phyloP scores from a whole-genome alignment of 2,329 filamentous ascomycete genomes.

The Spiromastix sp. region DNA sequence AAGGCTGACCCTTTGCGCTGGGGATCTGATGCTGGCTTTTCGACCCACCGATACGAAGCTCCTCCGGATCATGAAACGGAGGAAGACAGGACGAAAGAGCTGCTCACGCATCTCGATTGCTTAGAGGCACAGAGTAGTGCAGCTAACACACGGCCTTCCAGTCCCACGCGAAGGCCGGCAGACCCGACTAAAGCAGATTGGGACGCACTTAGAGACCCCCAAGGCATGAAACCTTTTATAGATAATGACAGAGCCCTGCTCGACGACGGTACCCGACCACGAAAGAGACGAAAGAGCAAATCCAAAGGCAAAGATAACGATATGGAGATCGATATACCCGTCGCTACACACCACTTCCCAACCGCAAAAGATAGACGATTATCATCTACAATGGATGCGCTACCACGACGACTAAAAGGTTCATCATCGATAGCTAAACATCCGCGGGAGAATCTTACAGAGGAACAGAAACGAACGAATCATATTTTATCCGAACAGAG shows the following conservation, averaged over 20 bases:
- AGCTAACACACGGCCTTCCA: slow-evolving; percentile 49
- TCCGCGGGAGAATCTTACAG: slow-evolving; percentile 53
- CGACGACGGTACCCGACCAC: slow-evolving; percentile 25
- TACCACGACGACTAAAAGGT: slow-evolving; percentile 20
- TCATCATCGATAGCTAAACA: slow-evolving; percentile 17
- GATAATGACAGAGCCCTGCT: slow-evolving; percentile 12
- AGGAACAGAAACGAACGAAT: slow-evolving; percentile 74
- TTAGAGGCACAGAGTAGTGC: slow-evolving; percentile 48
- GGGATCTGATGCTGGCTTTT: slow-evolving; percentile 60
- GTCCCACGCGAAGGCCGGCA: slow-evolving; percentile 32
- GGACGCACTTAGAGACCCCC: slow-evolving; percentile 1
- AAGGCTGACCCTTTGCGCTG: slow-evolving; percentile 44
- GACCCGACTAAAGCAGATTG: slow-evolving; percentile 5
- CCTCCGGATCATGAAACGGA: slow-evolving; percentile 46
- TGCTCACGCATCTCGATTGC: slow-evolving; percentile 48
- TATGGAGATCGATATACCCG: slow-evolving; percentile 23
- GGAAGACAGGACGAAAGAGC: slow-evolving; percentile 46
- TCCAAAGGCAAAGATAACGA: slow-evolving; percentile 34
- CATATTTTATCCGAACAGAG: slow-evolving; percentile 85
- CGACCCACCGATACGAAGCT: slow-evolving; percentile 49
- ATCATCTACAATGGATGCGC: slow-evolving; percentile 15
- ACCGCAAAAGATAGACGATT: slow-evolving; percentile 6
- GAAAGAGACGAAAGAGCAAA: slow-evolving; percentile 48
- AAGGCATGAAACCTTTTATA: slow-evolving; percentile 1
- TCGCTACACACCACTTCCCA: not conserved